Evolutionary conservation across 495 filamentous ascomycete genomes (phyloP).

Genomic region (Aspergillus affinis): DNA sequence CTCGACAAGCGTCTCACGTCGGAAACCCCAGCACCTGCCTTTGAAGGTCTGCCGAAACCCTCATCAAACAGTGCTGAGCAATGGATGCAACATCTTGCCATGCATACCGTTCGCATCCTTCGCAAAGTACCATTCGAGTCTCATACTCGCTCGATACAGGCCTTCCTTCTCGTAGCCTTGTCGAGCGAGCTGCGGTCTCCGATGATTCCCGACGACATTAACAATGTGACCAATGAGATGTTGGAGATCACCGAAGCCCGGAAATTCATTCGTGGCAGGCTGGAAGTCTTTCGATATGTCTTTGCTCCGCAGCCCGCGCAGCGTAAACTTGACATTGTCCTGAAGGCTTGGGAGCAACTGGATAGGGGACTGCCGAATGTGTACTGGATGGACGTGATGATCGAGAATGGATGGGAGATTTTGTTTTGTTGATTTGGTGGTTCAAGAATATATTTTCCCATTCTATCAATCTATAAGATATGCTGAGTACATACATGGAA

Average conservation of each 20-base stretch:
- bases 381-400: background rate
- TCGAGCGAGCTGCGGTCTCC: constrained; percentile 3
- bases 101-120: background rate
- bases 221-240: background rate
- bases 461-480: too few species aligned
- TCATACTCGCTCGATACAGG: constrained; percentile 2
- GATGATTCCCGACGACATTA: background rate
- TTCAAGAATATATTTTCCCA: too few species aligned
- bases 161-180: constrained; percentile 3
- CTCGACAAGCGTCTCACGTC: background rate
- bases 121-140: constrained; percentile 1
- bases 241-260: background rate
- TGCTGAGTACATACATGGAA: too few species aligned
- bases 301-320: constrained; percentile 4
- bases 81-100: background rate
- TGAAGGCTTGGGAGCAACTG: constrained; percentile 3
- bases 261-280: background rate
- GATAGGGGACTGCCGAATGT: background rate
- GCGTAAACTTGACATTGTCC: constrained; percentile 2
- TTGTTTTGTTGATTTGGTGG: background rate
- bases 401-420: background rate
- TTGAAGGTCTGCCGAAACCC: background rate
- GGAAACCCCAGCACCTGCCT: background rate
- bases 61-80: background rate
- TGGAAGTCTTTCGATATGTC: constrained; percentile 1